Percentiles rank a stretch among this genome's conserved stretches.
These are phyloP conservation scores for Malassezia dermatis DNA, from an alignment of 1,284 basidiomycete genomes.

Conservation along the genomic window DNA sequence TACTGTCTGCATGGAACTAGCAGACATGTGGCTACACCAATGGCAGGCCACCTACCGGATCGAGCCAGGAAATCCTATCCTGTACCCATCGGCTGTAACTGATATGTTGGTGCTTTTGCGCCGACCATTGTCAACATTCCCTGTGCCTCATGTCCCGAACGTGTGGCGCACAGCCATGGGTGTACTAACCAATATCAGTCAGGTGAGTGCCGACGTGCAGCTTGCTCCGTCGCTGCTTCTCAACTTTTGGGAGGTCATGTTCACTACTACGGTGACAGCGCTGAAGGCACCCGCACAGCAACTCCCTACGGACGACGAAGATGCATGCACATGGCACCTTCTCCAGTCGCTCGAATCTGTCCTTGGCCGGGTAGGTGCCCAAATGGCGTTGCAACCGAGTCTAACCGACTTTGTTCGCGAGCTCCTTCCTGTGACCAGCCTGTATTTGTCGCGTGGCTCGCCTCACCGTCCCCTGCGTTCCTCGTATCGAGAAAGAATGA, in stretches of 20 bases:
- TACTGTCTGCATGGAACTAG: slow-evolving; percentile 3
- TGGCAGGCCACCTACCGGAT: slow-evolving; percentile 6
- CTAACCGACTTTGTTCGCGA: not conserved
- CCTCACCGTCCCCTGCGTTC: not conserved
- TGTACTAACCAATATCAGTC: not conserved
- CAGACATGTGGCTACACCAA: not conserved
- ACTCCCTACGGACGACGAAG: not conserved
- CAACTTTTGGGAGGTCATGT: not conserved
- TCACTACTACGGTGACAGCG: not conserved
- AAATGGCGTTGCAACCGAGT: not conserved
- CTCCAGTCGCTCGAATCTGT: slow-evolving; percentile 2
- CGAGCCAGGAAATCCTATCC: not conserved
- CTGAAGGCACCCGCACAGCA: not conserved
- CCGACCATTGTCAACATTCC: not conserved
- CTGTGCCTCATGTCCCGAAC: not conserved
- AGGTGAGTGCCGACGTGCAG: not conserved
- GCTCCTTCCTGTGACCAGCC: slow-evolving; percentile 51
- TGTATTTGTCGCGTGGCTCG: slow-evolving; percentile 52
- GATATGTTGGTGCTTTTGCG: not conserved
- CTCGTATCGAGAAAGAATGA: slow-evolving; percentile 59
- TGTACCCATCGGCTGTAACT: not conserved
- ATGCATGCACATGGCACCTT: slow-evolving; percentile 50
- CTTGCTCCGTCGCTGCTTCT: not conserved
- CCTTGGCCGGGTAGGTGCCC: not conserved
- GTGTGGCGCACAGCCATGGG: not conserved